Evolutionary conservation across 2,329 filamentous ascomycete species (phyloP).

Genomic region (Gaeumannomyces sp.): DNA sequence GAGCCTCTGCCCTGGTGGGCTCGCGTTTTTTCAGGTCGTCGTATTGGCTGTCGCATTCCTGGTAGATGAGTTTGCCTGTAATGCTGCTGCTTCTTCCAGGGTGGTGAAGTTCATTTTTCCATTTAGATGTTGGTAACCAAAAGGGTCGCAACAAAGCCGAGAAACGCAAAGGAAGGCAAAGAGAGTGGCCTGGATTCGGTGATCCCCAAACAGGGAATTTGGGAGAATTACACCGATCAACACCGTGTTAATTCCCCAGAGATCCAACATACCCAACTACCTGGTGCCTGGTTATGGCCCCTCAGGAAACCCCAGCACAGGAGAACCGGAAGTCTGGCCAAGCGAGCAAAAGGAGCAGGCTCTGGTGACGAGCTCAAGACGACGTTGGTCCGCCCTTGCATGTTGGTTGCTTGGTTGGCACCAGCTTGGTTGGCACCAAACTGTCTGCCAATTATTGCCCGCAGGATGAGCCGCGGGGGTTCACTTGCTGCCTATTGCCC

Average conservation of each 20-base stretch:
- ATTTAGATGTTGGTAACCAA: too few relatives aligned
- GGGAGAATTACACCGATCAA: background rate
- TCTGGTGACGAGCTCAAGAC: background rate
- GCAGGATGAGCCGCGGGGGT: background rate
- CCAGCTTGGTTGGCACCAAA: too few relatives aligned
- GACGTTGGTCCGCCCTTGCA: too few relatives aligned
- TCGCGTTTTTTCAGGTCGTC: background rate
- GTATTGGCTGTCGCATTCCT: background rate
- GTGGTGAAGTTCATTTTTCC: conserved; percentile 5
- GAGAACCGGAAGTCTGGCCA: background rate
- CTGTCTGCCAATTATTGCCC: background rate
- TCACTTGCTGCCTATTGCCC: too few relatives aligned
- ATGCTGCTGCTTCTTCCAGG: background rate
- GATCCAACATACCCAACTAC: too few relatives aligned
- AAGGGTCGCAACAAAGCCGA: too few relatives aligned
- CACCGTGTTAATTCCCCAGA: too few relatives aligned
- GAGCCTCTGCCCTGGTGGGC: background rate
- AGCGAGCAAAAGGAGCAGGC: background rate
- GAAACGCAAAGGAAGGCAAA: background rate
- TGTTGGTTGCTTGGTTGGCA: background rate
- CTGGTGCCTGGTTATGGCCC: too few relatives aligned
- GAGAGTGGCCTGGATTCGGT: background rate
- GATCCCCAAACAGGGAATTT: background rate
- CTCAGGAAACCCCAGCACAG: too few relatives aligned
- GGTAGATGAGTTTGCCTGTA: conserved; percentile 5